A percentile compares a stretch with the other conserved stretches of the same genome.
Conservation (phyloP, 176 grass and related monocot genomes). For the Ensete glaucum region DNA sequence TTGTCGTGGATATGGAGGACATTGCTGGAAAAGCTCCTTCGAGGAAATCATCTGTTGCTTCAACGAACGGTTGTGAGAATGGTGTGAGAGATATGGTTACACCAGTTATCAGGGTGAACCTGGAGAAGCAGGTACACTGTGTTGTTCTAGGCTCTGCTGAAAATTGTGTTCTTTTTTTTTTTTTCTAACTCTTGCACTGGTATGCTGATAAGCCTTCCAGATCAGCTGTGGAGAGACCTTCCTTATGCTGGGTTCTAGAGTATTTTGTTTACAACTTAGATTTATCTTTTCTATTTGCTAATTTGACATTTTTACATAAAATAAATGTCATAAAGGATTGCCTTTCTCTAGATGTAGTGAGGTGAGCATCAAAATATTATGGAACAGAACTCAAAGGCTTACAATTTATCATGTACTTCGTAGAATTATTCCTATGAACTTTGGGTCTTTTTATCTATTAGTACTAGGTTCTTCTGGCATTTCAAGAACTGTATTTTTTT, state of each 20-base stretch:
- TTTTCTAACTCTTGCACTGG: neutral
- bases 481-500: too few relatives aligned
- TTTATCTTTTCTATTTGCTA: neutral
- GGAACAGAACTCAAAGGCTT: neutral
- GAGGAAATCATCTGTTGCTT: conserved; percentile 30
- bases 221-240: neutral
- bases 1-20: conserved; percentile 77
- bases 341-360: neutral
- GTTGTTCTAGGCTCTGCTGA: neutral
- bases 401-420: too few relatives aligned
- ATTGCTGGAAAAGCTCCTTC: conserved; percentile 63
- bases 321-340: neutral
- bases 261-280: neutral
- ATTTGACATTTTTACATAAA: neutral
- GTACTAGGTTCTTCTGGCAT: too few relatives aligned
- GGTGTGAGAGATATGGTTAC: conserved; percentile 79
- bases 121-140: conserved; percentile 73
- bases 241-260: neutral
- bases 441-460: too few relatives aligned
- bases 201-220: neutral
- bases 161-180: neutral
- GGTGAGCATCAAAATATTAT: neutral
- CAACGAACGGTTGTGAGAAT: conserved; percentile 32
- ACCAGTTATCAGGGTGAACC: conserved; percentile 68
- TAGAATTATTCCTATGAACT: too few relatives aligned